A percentile compares a stretch with the other conserved stretches of the same genome.
These are phyloP conservation scores for Spathaspora gorwiae DNA, from an alignment of 805 yeast genomes.

Conservation along the genomic window DNA sequence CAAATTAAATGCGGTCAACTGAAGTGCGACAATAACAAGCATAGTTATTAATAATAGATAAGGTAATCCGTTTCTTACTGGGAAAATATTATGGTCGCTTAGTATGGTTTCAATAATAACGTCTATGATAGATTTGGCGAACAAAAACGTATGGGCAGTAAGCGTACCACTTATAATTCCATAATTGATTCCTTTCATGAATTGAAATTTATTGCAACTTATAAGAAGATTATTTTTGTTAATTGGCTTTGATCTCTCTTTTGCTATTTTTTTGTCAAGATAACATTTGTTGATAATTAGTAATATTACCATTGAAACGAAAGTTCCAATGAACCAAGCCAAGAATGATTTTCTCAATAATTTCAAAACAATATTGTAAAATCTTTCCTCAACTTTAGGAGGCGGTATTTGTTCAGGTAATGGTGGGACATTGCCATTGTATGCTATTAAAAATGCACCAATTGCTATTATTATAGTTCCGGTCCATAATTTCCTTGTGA, in stretches of 20 bases:
- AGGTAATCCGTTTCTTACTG: slow-evolving; percentile 24
- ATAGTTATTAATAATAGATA: slow-evolving; percentile 47
- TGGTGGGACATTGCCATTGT: slow-evolving; percentile 50
- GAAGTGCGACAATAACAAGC: slow-evolving; percentile 61
- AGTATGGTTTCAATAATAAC: slow-evolving; percentile 47
- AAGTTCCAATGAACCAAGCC: slow-evolving; percentile 48
- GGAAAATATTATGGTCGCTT: slow-evolving; percentile 17
- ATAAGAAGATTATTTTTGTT: neutral
- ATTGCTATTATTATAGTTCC: slow-evolving; percentile 67
- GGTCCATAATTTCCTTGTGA: slow-evolving; percentile 49
- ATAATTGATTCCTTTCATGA: slow-evolving; percentile 53
- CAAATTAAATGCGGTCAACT: slow-evolving; percentile 66
- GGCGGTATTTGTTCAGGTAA: slow-evolving; percentile 13
- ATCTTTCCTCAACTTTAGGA: slow-evolving; percentile 22
- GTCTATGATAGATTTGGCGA: slow-evolving; percentile 83
- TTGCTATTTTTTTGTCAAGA: slow-evolving; percentile 12
- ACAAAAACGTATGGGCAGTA: slow-evolving; percentile 78
- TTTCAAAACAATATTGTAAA: slow-evolving; percentile 38
- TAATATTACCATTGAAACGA: slow-evolving; percentile 22
- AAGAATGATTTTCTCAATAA: slow-evolving; percentile 44
- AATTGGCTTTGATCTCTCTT: neutral
- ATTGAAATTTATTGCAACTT: slow-evolving; percentile 15
- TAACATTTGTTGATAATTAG: slow-evolving; percentile 18
- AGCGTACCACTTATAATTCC: slow-evolving; percentile 72
- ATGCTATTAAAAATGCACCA: slow-evolving; percentile 78